Percentiles rank a stretch among this genome's conserved stretches.
These are phyloP conservation scores for Fraxinus latifolia DNA, from an alignment of 305 asterid genomes.

Conservation along the genomic window DNA sequence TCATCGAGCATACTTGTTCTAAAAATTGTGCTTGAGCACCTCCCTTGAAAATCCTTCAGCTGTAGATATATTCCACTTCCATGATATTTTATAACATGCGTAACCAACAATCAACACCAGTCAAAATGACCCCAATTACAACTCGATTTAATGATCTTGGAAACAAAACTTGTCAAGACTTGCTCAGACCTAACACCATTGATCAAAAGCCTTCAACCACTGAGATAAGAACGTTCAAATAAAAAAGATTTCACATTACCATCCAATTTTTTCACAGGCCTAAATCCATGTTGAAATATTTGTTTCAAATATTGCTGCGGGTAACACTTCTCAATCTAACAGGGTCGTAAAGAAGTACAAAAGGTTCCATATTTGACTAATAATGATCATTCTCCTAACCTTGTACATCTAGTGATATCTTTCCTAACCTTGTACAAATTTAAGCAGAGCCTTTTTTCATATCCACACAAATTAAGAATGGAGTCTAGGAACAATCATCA, in stretches of 20 bases:
- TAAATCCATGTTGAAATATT: not conserved
- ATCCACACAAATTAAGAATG: not conserved
- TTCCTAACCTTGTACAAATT: not conserved
- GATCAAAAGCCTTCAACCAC: not conserved
- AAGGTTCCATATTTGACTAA: not conserved
- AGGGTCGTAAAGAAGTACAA: not conserved
- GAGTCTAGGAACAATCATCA: not conserved
- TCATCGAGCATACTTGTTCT: not conserved
- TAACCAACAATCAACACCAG: not conserved
- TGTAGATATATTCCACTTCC: not conserved
- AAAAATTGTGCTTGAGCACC: not conserved
- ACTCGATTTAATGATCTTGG: not conserved
- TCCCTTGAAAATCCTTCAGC: not conserved
- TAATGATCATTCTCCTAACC: not conserved
- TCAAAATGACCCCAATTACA: not conserved
- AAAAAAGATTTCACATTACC: not conserved
- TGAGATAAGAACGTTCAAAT: not conserved
- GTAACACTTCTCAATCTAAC: not conserved
- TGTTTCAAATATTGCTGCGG: not conserved
- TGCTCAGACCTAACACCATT: not conserved
- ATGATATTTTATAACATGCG: not conserved
- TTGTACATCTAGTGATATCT: not conserved
- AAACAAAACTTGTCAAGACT: not conserved
- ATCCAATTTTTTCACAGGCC: not conserved
- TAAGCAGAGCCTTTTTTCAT: not conserved